phyloP scores from a whole-genome alignment of 768 basidiomycete genomes.

The Rossbeevera mucosa region DNA sequence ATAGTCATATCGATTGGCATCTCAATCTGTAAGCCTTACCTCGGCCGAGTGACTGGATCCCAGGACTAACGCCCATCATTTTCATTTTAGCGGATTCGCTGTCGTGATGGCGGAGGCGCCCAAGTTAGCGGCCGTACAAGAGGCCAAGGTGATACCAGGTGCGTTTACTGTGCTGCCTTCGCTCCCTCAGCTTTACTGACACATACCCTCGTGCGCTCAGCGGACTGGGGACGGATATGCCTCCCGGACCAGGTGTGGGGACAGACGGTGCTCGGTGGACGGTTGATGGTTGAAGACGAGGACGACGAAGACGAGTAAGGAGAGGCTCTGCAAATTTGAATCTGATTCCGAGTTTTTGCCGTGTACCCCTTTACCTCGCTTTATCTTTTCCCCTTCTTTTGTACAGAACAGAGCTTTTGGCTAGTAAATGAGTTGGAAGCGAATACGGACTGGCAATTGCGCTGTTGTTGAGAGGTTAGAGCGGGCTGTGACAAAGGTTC shows the following conservation, averaged over 20 bases:
- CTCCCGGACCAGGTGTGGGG: background rate
- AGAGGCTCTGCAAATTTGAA: background rate
- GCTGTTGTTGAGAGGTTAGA: too few relatives aligned
- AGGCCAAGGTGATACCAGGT: slow-evolving; percentile 19
- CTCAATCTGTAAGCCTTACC: slow-evolving; percentile 18
- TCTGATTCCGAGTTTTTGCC: background rate
- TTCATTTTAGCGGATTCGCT: slow-evolving; percentile 23
- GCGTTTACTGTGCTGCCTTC: background rate
- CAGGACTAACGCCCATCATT: slow-evolving; percentile 15
- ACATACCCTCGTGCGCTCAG: slow-evolving; percentile 12
- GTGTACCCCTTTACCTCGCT: background rate
- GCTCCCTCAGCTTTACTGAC: background rate
- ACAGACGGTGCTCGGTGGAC: background rate
- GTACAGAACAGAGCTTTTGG: too few relatives aligned
- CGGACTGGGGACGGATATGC: slow-evolving; percentile 21
- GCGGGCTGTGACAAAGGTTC: too few relatives aligned
- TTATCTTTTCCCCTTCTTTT: background rate
- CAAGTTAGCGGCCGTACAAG: slow-evolving; percentile 1
- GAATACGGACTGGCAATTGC: too few relatives aligned
- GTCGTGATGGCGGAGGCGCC: slow-evolving; percentile 29
- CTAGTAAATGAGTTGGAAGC: too few relatives aligned
- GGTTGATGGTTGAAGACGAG: too few relatives aligned
- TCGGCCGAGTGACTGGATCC: background rate
- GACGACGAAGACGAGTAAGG: background rate
- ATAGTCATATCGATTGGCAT: slow-evolving; percentile 31